Evolutionary conservation across 1,284 basidiomycete species (phyloP).

Genomic region (Sanghuangporus sanghuang): DNA sequence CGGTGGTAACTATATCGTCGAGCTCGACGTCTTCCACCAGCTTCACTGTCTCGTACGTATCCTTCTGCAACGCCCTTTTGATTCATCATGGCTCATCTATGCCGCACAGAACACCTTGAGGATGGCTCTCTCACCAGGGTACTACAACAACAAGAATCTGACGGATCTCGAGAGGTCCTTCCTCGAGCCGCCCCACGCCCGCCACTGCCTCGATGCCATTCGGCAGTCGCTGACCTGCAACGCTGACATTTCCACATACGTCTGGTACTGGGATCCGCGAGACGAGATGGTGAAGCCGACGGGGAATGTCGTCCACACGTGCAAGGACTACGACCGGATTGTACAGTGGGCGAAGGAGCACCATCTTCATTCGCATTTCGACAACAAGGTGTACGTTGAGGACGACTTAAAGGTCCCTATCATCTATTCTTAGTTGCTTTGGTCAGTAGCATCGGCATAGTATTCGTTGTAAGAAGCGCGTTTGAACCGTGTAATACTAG

Average conservation of each 20-base stretch:
- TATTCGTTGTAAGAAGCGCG: background rate
- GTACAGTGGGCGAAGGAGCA: background rate
- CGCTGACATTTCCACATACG: constrained; percentile 24
- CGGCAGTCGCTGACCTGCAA: constrained; percentile 26
- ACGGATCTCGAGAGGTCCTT: constrained; percentile 24
- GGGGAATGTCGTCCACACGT: background rate
- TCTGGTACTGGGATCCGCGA: constrained; percentile 23
- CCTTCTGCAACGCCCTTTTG: background rate
- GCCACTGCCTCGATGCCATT: constrained; percentile 19
- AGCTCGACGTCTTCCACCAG: constrained; percentile 29
- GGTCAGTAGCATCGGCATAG: background rate
- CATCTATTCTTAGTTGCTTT: background rate
- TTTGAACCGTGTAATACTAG: too few relatives aligned
- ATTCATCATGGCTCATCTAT: background rate
- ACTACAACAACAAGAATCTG: constrained; percentile 8
- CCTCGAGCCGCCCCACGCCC: constrained; percentile 8
- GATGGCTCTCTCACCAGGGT: background rate
- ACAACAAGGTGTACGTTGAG: background rate
- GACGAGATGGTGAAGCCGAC: background rate
- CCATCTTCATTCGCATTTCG: background rate
- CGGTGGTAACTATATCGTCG: constrained; percentile 24
- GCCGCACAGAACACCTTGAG: constrained; percentile 20
- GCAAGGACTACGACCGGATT: background rate
- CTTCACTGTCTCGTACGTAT: constrained; percentile 27
- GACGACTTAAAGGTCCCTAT: background rate